These are phyloP conservation scores for Coemansia sp. DNA, from an alignment of 192 early-diverging fungal genomes.

Conservation along the genomic window DNA sequence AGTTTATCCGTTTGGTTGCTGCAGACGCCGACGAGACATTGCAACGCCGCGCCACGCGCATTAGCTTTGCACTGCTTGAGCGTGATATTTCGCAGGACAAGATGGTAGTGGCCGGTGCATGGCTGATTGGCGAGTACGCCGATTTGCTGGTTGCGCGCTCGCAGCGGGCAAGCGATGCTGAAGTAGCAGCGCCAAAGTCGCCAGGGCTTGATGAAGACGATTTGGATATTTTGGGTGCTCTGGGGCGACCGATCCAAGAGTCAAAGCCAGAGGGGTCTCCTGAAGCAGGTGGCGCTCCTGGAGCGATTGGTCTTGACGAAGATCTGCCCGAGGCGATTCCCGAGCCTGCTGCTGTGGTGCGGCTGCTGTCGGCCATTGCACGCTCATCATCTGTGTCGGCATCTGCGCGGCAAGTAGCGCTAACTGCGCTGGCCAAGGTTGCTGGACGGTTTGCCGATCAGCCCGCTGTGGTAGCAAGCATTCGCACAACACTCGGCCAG, in stretches of 20 bases:
- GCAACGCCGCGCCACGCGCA: constrained; percentile 89
- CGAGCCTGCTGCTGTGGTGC: constrained; percentile 68
- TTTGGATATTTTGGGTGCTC: constrained; percentile 46
- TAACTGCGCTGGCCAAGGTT: constrained; percentile 89
- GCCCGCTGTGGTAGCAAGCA: constrained; percentile 34
- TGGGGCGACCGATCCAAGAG: constrained; percentile 23
- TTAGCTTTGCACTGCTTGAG: constrained; percentile 81
- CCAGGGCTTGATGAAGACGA: constrained; percentile 39
- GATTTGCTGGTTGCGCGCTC: constrained; percentile 69
- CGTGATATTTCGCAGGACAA: constrained; percentile 76
- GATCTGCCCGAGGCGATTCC: constrained; percentile 52
- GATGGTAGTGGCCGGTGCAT: constrained; percentile 83
- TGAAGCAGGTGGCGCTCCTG: background rate
- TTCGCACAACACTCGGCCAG: constrained; percentile 62
- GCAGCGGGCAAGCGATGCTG: background rate
- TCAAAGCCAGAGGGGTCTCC: background rate
- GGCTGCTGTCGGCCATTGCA: constrained; percentile 72
- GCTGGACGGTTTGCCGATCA: constrained; percentile 70
- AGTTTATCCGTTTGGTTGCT: constrained; percentile 88
- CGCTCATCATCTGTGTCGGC: constrained; percentile 78
- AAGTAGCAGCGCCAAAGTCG: background rate
- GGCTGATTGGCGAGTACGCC: constrained; percentile 97
- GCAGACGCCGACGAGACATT: constrained; percentile 63
- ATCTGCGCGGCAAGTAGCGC: constrained; percentile 74
- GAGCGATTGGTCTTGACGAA: constrained; percentile 23